Base-by-base conservation (phyloP, 176 grass and related monocot species). In the Carex cristatella region DNA sequence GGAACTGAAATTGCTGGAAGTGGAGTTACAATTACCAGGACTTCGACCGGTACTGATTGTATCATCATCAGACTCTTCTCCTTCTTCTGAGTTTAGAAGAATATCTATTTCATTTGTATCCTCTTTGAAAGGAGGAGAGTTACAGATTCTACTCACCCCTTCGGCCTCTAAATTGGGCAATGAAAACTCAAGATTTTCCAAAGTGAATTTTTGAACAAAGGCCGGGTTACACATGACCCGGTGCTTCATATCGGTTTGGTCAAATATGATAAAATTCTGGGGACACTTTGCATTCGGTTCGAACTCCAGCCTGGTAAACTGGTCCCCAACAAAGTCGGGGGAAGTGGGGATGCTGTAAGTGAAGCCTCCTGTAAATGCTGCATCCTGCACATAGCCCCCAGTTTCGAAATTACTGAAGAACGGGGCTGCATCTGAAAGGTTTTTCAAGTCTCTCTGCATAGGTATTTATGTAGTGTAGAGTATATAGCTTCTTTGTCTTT, bases 61-160 rank as follows among this genome's bases (percentile, higher is more conserved):
- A 79, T 97, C 94, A 89, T 94, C 85, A 48, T 86, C 84, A 23
- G 66, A 53, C 1, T 75, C 84, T n/a, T 89, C 76, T 14, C 55
- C 59, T 27, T 88, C 88, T 37, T 91, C 92, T 64, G 90, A 94
- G 80, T 73, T 90, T 48, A 97, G 81, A 33, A 97, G 42, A 48
- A 89, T 91, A 90, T 94, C 73, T 1, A 97, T 97, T 51, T 91
- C 92, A 83, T 86, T 84, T 72, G 94, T 81, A 33, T 97, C 92
- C 69, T 97, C 94, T 73, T 90, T 87, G 74, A 89, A 92, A 84
- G 87, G 86, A 12, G 81, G 81, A 65, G 42, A 75, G 46, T 87
- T 82, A 84, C 86, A 82, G 51, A 86, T 33, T 16, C 78, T 60
- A n/a, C 69, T 87, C 86, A 66, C 83, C 62, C 72, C 85, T 61